phyloP scores from a whole-genome alignment of 1,139 yeast genomes.

The Lodderomyces parapsilosis region DNA sequence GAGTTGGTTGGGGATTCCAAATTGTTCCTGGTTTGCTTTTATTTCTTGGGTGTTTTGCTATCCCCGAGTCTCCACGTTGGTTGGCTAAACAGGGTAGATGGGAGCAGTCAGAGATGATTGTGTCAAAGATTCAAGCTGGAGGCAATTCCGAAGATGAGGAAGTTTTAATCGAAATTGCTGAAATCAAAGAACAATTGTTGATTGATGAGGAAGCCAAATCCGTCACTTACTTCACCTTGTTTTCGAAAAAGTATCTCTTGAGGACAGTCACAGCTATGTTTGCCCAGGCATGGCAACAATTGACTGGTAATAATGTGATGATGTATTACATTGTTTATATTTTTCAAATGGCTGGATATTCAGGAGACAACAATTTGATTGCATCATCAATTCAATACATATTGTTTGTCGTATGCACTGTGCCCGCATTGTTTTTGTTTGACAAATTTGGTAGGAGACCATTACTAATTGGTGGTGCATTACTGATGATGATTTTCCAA shows the following conservation, averaged over 20 bases:
- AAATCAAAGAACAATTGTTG: slow-evolving; percentile 51
- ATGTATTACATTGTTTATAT: slow-evolving; percentile 63
- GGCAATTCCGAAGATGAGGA: slow-evolving; percentile 54
- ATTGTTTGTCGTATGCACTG: slow-evolving; percentile 45
- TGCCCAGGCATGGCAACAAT: slow-evolving; percentile 61
- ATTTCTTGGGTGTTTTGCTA: slow-evolving; percentile 44
- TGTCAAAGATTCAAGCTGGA: slow-evolving; percentile 52
- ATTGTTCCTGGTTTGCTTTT: slow-evolving; percentile 58
- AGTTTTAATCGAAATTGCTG: slow-evolving; percentile 57
- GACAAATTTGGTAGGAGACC: slow-evolving; percentile 40
- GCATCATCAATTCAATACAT: slow-evolving; percentile 54
- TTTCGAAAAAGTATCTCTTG: slow-evolving; percentile 44
- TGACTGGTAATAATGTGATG: slow-evolving; percentile 67
- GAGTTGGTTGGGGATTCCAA: slow-evolving; percentile 70
- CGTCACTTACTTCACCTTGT: slow-evolving; percentile 46
- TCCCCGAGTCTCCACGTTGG: slow-evolving; percentile 81
- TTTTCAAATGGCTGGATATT: slow-evolving; percentile 56
- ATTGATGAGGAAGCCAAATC: slow-evolving; percentile 34
- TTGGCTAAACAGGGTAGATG: slow-evolving; percentile 62
- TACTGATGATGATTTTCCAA: slow-evolving; percentile 32
- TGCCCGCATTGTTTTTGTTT: slow-evolving; percentile 38
- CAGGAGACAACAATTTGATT: slow-evolving; percentile 42
- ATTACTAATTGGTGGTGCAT: slow-evolving; percentile 34
- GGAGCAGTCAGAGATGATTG: slow-evolving; percentile 59
- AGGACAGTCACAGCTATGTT: slow-evolving; percentile 50